Base-by-base conservation (phyloP, 768 basidiomycete genomes). In the Mycena rebaudengoi region DNA sequence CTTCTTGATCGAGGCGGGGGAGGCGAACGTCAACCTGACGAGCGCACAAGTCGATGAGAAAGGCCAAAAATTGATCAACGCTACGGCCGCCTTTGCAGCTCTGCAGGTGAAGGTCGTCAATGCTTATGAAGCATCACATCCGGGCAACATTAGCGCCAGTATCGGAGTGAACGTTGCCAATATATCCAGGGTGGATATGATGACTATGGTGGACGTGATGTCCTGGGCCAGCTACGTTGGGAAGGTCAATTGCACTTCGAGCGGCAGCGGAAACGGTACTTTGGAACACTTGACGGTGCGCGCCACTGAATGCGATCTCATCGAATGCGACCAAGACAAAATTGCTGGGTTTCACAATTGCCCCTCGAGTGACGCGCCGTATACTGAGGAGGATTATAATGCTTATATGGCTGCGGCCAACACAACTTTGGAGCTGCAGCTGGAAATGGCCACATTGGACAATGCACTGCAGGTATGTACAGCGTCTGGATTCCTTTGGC, bases 91-190 rank as follows among this genome's bases (percentile, higher is more conserved):
- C 10, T 50, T 5, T 8, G 48, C 48, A 4, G 23, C 29, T 10
- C 30, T 30, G 30, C 29, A 60, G 49, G 25, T 14, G 30, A 51
- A 51, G 30, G 29, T 60, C 7, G 49, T 60, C 30, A 28, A 35
- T 8, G 58, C 58, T 29, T 60, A 60, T n/a, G 23, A 3, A 20
- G 58, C 46, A 1, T 26, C 58, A 29, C 58, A 60, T 20, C 40
- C 48, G 11, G 48, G 21, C 16, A 60, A 60, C 30, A 8, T 60
- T 18, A 50, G n/a, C n/a, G n/a, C 48, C 2, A 32, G 25, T 16
- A 41, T 60, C 6, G 58, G 58, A 4, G 23, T 50, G 7, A 7
- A 60, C 14, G 28, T 60, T 10, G 2, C 14, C 0, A 48, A 48
- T 2, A 21, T 43, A 6, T 4, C 13, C 8, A 7, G 4, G 0